Conservation (phyloP, 768 basidiomycete species). For the Artomyces pyxidatus region DNA sequence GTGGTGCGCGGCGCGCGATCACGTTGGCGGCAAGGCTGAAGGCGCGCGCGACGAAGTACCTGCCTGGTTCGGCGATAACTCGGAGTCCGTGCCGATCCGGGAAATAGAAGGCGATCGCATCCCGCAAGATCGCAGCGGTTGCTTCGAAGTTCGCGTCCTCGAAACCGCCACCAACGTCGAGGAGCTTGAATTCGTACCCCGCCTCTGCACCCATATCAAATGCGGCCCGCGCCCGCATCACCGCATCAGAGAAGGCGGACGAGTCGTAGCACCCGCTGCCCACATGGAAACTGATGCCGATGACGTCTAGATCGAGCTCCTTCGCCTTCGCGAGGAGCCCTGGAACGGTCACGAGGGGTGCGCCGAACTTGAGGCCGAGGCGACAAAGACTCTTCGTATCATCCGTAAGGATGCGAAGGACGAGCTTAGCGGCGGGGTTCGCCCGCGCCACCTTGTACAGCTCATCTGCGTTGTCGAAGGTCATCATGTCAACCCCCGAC, state of each 20-base stretch:
- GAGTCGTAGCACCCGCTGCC: constrained; percentile 96
- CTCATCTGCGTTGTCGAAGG: constrained; percentile 97
- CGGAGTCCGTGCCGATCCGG: constrained; percentile 60
- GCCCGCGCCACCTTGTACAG: constrained; percentile 82
- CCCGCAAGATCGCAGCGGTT: constrained; percentile 61
- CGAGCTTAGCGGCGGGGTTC: constrained; percentile 76
- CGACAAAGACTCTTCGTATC: constrained; percentile 92
- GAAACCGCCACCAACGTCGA: constrained; percentile 97
- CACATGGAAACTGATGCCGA: constrained; percentile 97
- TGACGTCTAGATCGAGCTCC: constrained; percentile 73
- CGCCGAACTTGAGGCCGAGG: constrained; percentile 95
- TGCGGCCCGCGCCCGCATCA: constrained; percentile 69
- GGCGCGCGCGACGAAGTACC: constrained; percentile 88
- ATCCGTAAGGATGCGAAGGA: constrained; percentile 95
- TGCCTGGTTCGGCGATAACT: constrained; percentile 92
- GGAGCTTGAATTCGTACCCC: constrained; percentile 75
- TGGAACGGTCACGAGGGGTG: constrained; percentile 73
- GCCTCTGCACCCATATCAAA: constrained; percentile 81
- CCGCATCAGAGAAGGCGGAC: constrained; percentile 81
- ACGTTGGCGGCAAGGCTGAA: constrained; percentile 91
- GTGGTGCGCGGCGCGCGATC: constrained; percentile 75
- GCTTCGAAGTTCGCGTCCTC: constrained; percentile 80
- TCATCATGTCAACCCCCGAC: constrained; percentile 84
- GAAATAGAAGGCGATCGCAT: constrained; percentile 73
- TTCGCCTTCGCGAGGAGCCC: constrained; percentile 71